A percentile compares a stretch with the other conserved stretches of the same genome.
Conservation (phyloP, 2,329 filamentous ascomycete genomes). For the Diaporthe sp. region DNA sequence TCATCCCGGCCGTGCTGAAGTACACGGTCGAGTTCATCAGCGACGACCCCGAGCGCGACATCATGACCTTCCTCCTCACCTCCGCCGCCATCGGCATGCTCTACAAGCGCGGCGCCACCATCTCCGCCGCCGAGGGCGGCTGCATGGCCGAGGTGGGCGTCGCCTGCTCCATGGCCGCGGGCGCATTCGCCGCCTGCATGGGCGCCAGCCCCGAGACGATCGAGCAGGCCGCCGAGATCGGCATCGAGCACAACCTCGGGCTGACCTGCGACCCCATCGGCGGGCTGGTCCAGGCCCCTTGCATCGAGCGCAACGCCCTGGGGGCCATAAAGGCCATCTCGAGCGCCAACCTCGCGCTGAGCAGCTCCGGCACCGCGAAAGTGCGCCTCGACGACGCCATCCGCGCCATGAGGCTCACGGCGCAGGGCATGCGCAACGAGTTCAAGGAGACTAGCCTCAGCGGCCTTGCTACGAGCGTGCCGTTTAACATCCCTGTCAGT, state of each 20-base stretch:
- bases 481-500: constrained; percentile 64
- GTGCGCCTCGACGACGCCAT: constrained; percentile 66
- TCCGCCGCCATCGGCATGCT: constrained; percentile 66
- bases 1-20: constrained; percentile 65
- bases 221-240: constrained; percentile 66
- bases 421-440: constrained; percentile 66
- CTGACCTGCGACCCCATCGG: constrained; percentile 66
- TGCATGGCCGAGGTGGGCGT: constrained; percentile 69
- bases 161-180: constrained; percentile 66
- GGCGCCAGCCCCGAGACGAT: constrained; percentile 64
- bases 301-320: constrained; percentile 65
- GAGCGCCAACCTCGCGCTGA: constrained; percentile 64
- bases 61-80: constrained; percentile 63
- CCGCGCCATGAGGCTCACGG: constrained; percentile 64
- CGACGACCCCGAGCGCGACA: constrained; percentile 63
- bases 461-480: constrained; percentile 64
- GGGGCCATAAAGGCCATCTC: constrained; percentile 66
- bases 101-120: constrained; percentile 66
- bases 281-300: constrained; percentile 64
- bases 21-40: constrained; percentile 65
- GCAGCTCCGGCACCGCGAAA: constrained; percentile 61
- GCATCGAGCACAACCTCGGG: constrained; percentile 66
- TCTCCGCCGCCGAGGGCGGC: constrained; percentile 65
- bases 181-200: constrained; percentile 66
- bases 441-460: constrained; percentile 68